phyloP scores from a whole-genome alignment of 176 grass and related monocot species.

The Calamus simplicifolius region DNA sequence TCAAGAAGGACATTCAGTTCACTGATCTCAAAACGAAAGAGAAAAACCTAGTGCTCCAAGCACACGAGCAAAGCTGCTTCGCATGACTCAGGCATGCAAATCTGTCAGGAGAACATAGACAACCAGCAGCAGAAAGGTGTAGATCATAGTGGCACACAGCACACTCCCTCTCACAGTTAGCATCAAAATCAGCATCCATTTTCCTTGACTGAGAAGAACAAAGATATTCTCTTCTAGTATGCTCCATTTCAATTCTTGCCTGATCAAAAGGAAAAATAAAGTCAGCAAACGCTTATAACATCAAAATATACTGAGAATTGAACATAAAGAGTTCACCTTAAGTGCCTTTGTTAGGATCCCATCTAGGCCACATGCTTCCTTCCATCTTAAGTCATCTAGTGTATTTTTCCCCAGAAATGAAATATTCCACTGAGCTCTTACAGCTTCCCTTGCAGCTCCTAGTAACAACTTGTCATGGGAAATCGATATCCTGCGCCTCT shows the following conservation, averaged over 20 bases:
- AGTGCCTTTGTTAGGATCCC: conserved; percentile 58
- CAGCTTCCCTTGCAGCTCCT: conserved; percentile 72
- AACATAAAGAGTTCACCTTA: conserved; percentile 41
- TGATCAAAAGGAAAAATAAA: conserved; percentile 25
- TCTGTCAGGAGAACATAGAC: conserved; percentile 50
- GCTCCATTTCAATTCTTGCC: conserved; percentile 62
- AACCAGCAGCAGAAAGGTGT: conserved; percentile 74
- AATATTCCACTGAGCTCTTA: conserved; percentile 82
- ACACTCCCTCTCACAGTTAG: conserved; percentile 60
- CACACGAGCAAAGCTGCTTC: conserved; percentile 80
- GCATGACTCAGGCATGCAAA: conserved; percentile 70
- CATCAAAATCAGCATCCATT: conserved; percentile 78
- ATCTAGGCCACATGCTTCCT: conserved; percentile 53
- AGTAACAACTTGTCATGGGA: conserved; percentile 95
- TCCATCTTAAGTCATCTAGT: conserved; percentile 63
- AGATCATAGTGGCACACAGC: conserved; percentile 88
- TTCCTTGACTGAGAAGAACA: conserved; percentile 57
- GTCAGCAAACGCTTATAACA: conserved; percentile 10
- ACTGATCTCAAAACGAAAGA: conserved; percentile 76
- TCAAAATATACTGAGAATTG: conserved; percentile 5
- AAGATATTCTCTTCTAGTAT: conserved; percentile 40
- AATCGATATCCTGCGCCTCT: conserved; percentile 61
- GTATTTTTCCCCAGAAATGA: conserved; percentile 51
- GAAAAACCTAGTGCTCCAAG: conserved; percentile 54
- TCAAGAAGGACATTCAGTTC: conserved; percentile 85